Evolutionary conservation across 768 basidiomycete species (phyloP).

Genomic region (Rhodotorula sphaerocarpa): DNA sequence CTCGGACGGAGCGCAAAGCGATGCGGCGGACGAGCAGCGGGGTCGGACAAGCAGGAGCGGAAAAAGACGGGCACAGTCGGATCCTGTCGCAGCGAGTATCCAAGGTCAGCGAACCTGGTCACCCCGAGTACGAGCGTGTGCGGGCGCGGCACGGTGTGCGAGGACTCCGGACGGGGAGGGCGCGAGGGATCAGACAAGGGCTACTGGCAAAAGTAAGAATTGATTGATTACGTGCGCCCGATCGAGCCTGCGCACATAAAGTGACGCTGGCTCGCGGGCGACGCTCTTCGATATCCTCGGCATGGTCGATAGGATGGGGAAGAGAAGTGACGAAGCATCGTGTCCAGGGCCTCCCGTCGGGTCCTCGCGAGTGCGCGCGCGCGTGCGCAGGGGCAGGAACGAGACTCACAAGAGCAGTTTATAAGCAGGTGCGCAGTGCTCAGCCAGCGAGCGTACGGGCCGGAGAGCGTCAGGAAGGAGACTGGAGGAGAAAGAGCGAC

Average conservation of each 20-base stretch:
- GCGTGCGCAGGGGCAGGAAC: background rate
- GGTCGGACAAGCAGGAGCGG: background rate
- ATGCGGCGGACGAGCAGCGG: background rate
- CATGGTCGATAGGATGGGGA: constrained; percentile 35
- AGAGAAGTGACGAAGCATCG: constrained; percentile 31
- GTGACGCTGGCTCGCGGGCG: constrained; percentile 3
- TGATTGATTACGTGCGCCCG: constrained; percentile 9
- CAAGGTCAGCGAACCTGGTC: background rate
- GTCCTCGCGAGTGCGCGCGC: background rate
- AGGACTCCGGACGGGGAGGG: too few relatives aligned
- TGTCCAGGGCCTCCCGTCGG: too few relatives aligned
- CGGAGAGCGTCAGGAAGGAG: too few relatives aligned
- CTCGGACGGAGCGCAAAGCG: background rate
- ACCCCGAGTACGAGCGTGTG: too few relatives aligned
- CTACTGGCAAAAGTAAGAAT: constrained; percentile 29
- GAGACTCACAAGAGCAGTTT: background rate
- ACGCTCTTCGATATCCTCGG: constrained; percentile 32
- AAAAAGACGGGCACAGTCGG: too few relatives aligned
- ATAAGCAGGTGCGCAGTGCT: too few relatives aligned
- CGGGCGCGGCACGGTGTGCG: background rate
- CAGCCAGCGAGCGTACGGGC: too few relatives aligned
- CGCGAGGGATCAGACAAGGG: constrained; percentile 32
- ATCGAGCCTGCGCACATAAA: constrained; percentile 8
- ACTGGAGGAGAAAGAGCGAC: background rate
- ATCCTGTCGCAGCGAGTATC: too few relatives aligned